Conservation (phyloP, 225 moss, liverwort and hornwort species). For the Physcomitrellopsis africana region DNA sequence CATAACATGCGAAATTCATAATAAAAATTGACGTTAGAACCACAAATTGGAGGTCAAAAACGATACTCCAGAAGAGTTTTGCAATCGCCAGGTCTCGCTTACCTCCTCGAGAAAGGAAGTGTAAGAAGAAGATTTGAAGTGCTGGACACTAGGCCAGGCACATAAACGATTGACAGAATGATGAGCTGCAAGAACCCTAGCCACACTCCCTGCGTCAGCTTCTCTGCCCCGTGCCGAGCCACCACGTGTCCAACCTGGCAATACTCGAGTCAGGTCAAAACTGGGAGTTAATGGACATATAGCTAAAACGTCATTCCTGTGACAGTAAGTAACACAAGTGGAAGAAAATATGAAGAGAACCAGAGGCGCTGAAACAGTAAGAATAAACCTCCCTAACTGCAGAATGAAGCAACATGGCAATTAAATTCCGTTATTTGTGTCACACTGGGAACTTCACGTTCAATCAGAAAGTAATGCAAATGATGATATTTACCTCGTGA, state of each 20-base stretch:
- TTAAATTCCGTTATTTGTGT: background rate
- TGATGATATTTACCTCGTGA: slow-evolving; percentile 69
- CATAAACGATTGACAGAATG: slow-evolving; percentile 76
- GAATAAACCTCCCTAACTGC: too few species aligned
- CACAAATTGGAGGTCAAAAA: background rate
- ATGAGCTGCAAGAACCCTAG: slow-evolving; percentile 80
- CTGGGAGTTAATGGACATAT: background rate
- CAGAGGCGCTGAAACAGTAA: too few species aligned
- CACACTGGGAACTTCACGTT: background rate
- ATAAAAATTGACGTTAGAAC: background rate
- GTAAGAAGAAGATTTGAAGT: slow-evolving; percentile 83
- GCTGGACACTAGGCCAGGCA: slow-evolving; percentile 75
- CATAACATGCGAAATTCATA: background rate
- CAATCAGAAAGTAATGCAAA: background rate
- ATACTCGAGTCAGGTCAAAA: background rate
- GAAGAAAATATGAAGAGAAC: too few species aligned
- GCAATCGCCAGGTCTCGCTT: slow-evolving; percentile 8
- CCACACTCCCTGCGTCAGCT: slow-evolving; percentile 86
- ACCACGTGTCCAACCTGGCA: slow-evolving; percentile 95
- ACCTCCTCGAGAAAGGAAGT: slow-evolving; percentile 95
- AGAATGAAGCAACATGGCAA: background rate
- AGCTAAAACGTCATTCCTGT: slow-evolving; percentile 4
- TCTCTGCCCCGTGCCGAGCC: slow-evolving; percentile 91
- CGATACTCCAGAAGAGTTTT: background rate
- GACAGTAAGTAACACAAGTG: slow-evolving; percentile 10